These are phyloP conservation scores for Ampelocalamus luodianensis DNA, from an alignment of 176 grass and related monocot species.

Conservation along the genomic window DNA sequence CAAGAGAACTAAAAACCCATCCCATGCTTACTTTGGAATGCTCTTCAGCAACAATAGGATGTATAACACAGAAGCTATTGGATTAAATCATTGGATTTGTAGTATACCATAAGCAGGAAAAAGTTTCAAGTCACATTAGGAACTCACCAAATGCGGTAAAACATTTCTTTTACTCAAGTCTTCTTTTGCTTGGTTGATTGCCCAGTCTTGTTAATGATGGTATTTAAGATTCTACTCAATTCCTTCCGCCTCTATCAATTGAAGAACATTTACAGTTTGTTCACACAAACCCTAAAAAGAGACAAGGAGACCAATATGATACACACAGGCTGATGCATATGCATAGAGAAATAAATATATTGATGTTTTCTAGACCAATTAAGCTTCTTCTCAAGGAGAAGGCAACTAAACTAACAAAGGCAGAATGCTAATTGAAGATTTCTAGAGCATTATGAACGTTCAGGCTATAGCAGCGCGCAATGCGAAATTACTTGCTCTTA, in stretches of 20 bases:
- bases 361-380: not conserved
- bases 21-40: too few species aligned
- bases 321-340: not conserved
- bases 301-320: too few species aligned
- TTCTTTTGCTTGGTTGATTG: slow-evolving; percentile 88
- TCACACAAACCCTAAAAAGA: slow-evolving; percentile 62
- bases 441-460: too few species aligned
- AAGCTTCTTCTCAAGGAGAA: not conserved
- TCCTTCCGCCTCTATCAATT: slow-evolving; percentile 87
- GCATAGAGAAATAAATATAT: not conserved
- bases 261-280: slow-evolving; percentile 82
- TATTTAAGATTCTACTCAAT: slow-evolving; percentile 71
- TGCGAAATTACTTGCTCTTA: too few species aligned
- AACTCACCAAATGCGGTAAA: slow-evolving; percentile 34
- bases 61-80: not conserved
- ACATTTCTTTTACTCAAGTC: slow-evolving; percentile 59
- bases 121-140: not conserved
- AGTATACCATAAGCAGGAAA: not conserved
- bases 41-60: slow-evolving; percentile 70
- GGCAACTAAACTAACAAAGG: too few species aligned
- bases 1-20: too few species aligned
- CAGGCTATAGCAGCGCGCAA: too few species aligned
- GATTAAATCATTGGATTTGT: slow-evolving; percentile 29
- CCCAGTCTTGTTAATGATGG: slow-evolving; percentile 48
- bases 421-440: too few species aligned